These are phyloP conservation scores for Fusarium sp. DNA, from an alignment of 2,329 filamentous ascomycete species.

Conservation along the genomic window DNA sequence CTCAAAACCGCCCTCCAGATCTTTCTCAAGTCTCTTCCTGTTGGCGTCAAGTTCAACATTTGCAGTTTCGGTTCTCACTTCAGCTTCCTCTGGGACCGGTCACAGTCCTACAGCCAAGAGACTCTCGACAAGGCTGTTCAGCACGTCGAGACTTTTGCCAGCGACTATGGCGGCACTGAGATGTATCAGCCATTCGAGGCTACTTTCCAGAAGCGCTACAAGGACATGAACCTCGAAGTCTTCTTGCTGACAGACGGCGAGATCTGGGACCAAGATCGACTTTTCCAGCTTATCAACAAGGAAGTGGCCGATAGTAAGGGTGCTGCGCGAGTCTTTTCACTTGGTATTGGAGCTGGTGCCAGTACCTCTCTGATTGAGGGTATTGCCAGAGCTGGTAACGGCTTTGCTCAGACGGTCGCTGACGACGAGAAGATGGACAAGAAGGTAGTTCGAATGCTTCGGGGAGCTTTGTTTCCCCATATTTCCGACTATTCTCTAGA, in stretches of 20 bases:
- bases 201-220: constrained; percentile 52
- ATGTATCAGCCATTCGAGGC: constrained; percentile 57
- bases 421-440: constrained; percentile 71
- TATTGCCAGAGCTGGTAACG: constrained; percentile 61
- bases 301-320: constrained; percentile 51
- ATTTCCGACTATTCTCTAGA: constrained; percentile 70
- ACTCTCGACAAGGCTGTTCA: constrained; percentile 53
- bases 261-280: constrained; percentile 55
- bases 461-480: constrained; percentile 72
- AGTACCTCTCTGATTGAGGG: constrained; percentile 64
- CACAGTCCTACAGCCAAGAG: constrained; percentile 55
- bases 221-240: constrained; percentile 60
- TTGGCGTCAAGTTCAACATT: constrained; percentile 74
- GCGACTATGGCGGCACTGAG: constrained; percentile 63
- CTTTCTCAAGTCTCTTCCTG: constrained; percentile 71
- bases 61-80: constrained; percentile 67
- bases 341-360: constrained; percentile 61
- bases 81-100: constrained; percentile 58
- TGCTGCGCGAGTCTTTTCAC: constrained; percentile 60
- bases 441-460: constrained; percentile 78
- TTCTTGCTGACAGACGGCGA: constrained; percentile 66
- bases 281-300: constrained; percentile 57
- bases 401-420: constrained; percentile 68
- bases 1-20: constrained; percentile 65
- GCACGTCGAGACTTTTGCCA: constrained; percentile 52